A percentile compares a stretch with the other conserved stretches of the same genome.
These are phyloP conservation scores for Talaromyces wortmannii DNA, from an alignment of 495 filamentous ascomycete genomes.

Conservation along the genomic window DNA sequence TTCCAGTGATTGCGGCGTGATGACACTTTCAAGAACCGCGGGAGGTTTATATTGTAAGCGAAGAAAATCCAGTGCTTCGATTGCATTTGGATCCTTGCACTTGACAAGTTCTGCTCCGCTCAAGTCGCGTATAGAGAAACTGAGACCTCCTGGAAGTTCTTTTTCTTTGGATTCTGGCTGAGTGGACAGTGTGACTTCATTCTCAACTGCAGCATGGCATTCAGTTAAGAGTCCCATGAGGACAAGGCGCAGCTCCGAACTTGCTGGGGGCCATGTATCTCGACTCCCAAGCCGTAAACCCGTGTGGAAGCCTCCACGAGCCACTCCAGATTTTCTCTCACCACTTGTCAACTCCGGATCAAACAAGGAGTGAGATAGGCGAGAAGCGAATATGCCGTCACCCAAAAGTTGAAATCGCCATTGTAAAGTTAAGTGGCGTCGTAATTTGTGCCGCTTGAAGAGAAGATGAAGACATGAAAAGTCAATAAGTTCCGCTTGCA, in stretches of 20 bases:
- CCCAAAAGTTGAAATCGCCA: slow-evolving; percentile 76
- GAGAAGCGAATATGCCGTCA: slow-evolving; percentile 73
- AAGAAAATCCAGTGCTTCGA: slow-evolving; percentile 88
- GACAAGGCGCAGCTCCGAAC: slow-evolving; percentile 81
- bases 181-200: slow-evolving; percentile 3
- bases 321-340: slow-evolving; percentile 60
- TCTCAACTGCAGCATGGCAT: slow-evolving; percentile 42
- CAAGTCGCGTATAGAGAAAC: slow-evolving; percentile 82
- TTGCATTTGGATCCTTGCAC: slow-evolving; percentile 68
- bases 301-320: slow-evolving; percentile 64
- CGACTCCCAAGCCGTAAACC: slow-evolving; percentile 72
- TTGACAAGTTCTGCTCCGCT: slow-evolving; percentile 65
- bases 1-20: slow-evolving; percentile 57
- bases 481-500: slow-evolving; percentile 72
- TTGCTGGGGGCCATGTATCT: slow-evolving; percentile 85
- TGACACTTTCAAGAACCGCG: slow-evolving; percentile 59
- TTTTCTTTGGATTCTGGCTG: slow-evolving; percentile 20
- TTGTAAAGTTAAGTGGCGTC: slow-evolving; percentile 71
- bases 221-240: slow-evolving; percentile 83
- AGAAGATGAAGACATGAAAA: slow-evolving; percentile 70
- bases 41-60: slow-evolving; percentile 80
- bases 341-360: slow-evolving; percentile 75
- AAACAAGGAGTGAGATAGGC: slow-evolving; percentile 78
- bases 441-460: slow-evolving; percentile 66
- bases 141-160: slow-evolving; percentile 72